A percentile compares a stretch with the other conserved stretches of the same genome.
Conservation (phyloP, 371 early-diverging fungal genomes). For the Syncephalastrum racemosum region DNA sequence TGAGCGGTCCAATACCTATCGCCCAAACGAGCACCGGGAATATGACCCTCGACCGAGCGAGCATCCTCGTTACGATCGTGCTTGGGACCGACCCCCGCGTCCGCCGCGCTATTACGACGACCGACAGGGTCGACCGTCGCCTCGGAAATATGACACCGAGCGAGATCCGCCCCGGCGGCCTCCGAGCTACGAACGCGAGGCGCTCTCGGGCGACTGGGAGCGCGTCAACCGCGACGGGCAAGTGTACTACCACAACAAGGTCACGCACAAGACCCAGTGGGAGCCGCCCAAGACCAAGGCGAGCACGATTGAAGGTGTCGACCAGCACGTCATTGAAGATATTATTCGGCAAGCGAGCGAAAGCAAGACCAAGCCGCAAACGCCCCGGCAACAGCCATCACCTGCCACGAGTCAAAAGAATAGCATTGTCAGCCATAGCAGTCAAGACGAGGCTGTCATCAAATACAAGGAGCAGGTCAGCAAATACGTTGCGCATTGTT, state of each 20-base stretch:
- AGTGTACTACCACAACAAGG: constrained; percentile 36
- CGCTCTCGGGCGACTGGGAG: no score
- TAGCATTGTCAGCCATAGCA: not conserved
- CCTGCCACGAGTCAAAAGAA: constrained; percentile 18
- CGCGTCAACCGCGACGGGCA: no score
- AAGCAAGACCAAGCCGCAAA: no score
- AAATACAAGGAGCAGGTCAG: constrained; percentile 37
- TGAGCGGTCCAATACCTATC: no score
- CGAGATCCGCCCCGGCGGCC: no score
- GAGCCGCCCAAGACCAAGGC: constrained; percentile 29
- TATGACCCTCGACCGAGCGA: no score
- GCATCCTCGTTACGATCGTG: no score
- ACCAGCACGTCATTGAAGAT: constrained; percentile 11
- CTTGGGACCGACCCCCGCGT: no score
- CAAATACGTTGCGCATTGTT: constrained; percentile 36
- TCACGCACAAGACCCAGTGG: constrained; percentile 41
- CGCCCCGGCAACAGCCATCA: constrained; percentile 13
- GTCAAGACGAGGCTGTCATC: constrained; percentile 2
- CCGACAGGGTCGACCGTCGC: not conserved
- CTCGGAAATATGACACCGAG: not conserved
- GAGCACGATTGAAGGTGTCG: constrained; percentile 38
- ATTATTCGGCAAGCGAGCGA: no score
- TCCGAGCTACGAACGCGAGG: not conserved
- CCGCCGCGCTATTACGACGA: no score
- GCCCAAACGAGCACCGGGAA: no score